Evolutionary conservation across 2,329 filamentous ascomycete species (phyloP).

Genomic region (Xylaria sp.): DNA sequence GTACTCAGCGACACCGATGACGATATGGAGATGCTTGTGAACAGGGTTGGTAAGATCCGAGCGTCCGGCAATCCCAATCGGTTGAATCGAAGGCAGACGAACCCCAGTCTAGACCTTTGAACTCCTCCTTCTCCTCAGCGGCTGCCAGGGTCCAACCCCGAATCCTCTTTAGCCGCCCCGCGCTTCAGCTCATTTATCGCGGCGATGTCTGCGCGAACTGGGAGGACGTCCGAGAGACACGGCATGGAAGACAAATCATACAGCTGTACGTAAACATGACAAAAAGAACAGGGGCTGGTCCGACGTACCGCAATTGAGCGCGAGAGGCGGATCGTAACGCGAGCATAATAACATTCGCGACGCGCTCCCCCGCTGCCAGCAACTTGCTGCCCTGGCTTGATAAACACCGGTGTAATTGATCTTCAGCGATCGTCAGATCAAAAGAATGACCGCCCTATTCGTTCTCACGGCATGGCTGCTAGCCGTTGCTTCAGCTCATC

Average conservation of each 20-base stretch:
- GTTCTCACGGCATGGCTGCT: conserved; percentile 29
- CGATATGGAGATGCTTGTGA: background rate
- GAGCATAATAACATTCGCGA: background rate
- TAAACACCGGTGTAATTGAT: background rate
- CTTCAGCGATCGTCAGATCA: background rate
- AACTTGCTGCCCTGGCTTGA: background rate
- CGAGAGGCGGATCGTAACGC: background rate
- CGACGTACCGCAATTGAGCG: background rate
- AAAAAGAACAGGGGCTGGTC: background rate
- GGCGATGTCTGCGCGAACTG: background rate
- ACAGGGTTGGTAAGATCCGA: background rate
- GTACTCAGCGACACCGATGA: background rate
- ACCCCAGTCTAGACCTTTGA: background rate
- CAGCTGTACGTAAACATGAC: background rate
- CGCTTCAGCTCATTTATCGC: conserved; percentile 17
- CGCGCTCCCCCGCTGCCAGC: background rate
- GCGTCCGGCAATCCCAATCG: conserved; percentile 6
- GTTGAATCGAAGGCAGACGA: conserved; percentile 22
- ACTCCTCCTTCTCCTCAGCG: conserved; percentile 17
- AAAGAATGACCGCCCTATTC: conserved; percentile 32
- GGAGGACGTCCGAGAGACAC: background rate
- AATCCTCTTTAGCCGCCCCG: conserved; percentile 31
- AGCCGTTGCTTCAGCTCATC: conserved; percentile 20
- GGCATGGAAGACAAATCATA: conserved; percentile 1
- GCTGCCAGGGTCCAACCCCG: background rate